These are phyloP conservation scores for Penstemon davidsonii DNA, from an alignment of 257 asterid species.

Conservation along the genomic window DNA sequence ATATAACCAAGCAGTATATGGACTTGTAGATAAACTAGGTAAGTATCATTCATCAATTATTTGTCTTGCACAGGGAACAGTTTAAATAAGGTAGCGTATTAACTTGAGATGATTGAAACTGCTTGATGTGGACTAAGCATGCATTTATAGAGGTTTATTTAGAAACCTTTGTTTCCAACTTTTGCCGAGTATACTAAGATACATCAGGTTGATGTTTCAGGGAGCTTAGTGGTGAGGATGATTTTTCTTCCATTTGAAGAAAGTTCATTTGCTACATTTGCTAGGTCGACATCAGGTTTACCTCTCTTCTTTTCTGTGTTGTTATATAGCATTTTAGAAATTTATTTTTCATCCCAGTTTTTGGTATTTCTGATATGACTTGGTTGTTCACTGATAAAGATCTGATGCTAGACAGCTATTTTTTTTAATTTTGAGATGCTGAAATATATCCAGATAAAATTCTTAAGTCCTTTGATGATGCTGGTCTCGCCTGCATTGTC, in stretches of 20 bases:
- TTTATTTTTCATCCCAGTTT: not conserved
- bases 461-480: too few species aligned
- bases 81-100: slow-evolving; percentile 13
- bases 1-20: slow-evolving; percentile 96
- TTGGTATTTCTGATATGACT: slow-evolving; percentile 9
- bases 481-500: too few species aligned
- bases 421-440: slow-evolving; percentile 1
- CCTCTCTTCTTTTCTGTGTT: slow-evolving; percentile 42
- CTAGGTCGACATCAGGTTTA: slow-evolving; percentile 98
- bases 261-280: slow-evolving; percentile 89
- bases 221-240: slow-evolving; percentile 97
- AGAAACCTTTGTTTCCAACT: slow-evolving; percentile 21
- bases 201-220: slow-evolving; percentile 51
- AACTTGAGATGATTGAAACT: too few species aligned
- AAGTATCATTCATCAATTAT: slow-evolving; percentile 17
- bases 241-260: slow-evolving; percentile 97
- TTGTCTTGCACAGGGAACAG: not conserved
- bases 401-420: not conserved
- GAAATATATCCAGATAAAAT: too few species aligned
- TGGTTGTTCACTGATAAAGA: not conserved
- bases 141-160: slow-evolving; percentile 12
- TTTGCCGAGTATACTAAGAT: slow-evolving; percentile 23
- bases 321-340: slow-evolving; percentile 8
- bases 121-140: too few species aligned
- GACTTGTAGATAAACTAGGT: slow-evolving; percentile 97